Conservation (phyloP, 2,329 filamentous ascomycete genomes). For the Paracamarosporium sp. region DNA sequence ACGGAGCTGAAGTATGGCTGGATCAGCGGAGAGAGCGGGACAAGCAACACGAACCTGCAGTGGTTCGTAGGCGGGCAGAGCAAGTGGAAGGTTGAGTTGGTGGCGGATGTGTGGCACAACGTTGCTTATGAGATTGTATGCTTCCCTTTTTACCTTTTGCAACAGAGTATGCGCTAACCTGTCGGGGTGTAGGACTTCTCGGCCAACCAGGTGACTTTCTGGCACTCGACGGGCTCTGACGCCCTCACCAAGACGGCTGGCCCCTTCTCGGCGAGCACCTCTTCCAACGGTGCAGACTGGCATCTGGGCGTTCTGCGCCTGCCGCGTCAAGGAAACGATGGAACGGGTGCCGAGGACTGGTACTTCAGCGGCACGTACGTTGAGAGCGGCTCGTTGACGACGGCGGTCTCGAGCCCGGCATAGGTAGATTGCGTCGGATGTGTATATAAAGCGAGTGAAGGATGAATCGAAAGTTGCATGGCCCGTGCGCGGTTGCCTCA, state of each 20-base stretch:
- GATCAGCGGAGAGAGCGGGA: slow-evolving; percentile 58
- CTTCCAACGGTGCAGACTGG: slow-evolving; percentile 74
- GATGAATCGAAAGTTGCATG: neutral
- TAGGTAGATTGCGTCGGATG: neutral
- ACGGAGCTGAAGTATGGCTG: slow-evolving; percentile 76
- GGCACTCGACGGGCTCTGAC: slow-evolving; percentile 70
- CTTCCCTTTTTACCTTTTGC: neutral
- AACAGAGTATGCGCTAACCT: slow-evolving; percentile 12
- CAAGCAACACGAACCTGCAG: slow-evolving; percentile 62
- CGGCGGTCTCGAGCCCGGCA: slow-evolving; percentile 36
- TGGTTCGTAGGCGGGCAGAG: slow-evolving; percentile 69
- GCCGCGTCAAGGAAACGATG: slow-evolving; percentile 62
- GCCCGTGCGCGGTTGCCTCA: slow-evolving; percentile 14
- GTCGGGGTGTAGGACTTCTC: slow-evolving; percentile 60
- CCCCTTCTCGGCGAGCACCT: slow-evolving; percentile 66
- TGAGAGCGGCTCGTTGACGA: slow-evolving; percentile 61
- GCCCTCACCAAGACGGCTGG: slow-evolving; percentile 65
- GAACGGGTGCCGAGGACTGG: slow-evolving; percentile 66
- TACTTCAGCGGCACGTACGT: slow-evolving; percentile 76
- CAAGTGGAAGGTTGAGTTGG: slow-evolving; percentile 69
- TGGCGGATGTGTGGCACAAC: slow-evolving; percentile 74
- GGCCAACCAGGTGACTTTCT: slow-evolving; percentile 68
- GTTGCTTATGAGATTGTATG: slow-evolving; percentile 72
- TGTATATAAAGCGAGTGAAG: neutral
- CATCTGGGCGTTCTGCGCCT: slow-evolving; percentile 74